Conservation (phyloP, 2,329 filamentous ascomycete genomes). For the Fusarium sp. region DNA sequence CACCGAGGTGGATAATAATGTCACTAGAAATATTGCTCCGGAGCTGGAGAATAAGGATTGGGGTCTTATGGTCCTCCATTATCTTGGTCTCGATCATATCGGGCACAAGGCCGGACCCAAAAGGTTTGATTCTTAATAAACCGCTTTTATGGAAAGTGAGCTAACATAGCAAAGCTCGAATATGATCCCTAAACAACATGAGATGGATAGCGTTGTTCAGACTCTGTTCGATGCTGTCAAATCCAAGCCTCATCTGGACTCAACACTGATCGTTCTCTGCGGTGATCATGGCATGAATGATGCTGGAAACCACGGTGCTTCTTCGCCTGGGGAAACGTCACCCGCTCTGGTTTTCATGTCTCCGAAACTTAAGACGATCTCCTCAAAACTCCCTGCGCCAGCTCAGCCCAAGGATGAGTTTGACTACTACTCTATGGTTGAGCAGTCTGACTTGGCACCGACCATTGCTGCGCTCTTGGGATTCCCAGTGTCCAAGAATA, state of each 20-base stretch:
- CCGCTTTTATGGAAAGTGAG: background rate
- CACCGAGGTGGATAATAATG: slow-evolving; percentile 97
- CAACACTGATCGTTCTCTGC: slow-evolving; percentile 86
- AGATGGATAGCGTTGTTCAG: slow-evolving; percentile 90
- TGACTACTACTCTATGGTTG: slow-evolving; percentile 86
- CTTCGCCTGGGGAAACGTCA: slow-evolving; percentile 93
- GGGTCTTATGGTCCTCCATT: slow-evolving; percentile 95
- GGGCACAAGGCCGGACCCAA: slow-evolving; percentile 94
- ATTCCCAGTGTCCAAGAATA: slow-evolving; percentile 91
- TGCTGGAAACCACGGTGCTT: slow-evolving; percentile 95
- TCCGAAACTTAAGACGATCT: slow-evolving; percentile 79
- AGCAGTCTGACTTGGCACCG: slow-evolving; percentile 94
- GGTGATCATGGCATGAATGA: slow-evolving; percentile 99
- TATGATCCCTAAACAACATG: slow-evolving; percentile 92
- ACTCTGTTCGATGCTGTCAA: slow-evolving; percentile 84
- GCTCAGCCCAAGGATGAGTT: slow-evolving; percentile 77
- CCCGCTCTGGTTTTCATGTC: slow-evolving; percentile 93
- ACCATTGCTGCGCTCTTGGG: slow-evolving; percentile 90
- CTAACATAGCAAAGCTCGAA: slow-evolving; percentile 72
- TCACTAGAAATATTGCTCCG: slow-evolving; percentile 87
- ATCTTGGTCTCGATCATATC: slow-evolving; percentile 95
- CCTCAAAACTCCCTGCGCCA: slow-evolving; percentile 65
- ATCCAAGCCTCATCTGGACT: slow-evolving; percentile 77
- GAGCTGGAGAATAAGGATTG: slow-evolving; percentile 87
- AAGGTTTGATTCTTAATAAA: slow-evolving; percentile 66